Evolutionary conservation across 139 green algal species (phyloP).

Genomic region (Picochlorum sp.): DNA sequence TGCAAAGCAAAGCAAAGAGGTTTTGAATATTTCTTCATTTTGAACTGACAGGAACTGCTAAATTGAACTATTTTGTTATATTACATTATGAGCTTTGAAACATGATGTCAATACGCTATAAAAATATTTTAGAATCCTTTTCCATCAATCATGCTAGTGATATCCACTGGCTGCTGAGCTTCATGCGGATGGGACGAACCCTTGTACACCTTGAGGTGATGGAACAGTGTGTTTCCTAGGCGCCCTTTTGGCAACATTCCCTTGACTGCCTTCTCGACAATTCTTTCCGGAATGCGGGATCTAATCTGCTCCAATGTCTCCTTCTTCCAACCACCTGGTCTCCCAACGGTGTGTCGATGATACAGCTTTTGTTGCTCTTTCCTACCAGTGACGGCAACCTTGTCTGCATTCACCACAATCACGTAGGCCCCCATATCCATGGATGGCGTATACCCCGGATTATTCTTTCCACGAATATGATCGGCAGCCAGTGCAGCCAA

Average conservation of each 20-base stretch:
- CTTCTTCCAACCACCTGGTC: slow-evolving; percentile 57
- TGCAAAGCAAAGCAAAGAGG: not conserved
- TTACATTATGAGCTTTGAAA: not conserved
- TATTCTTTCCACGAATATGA: slow-evolving; percentile 88
- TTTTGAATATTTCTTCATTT: not conserved
- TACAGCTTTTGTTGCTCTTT: slow-evolving; percentile 92
- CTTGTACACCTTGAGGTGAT: slow-evolving; percentile 94
- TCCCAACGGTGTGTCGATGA: slow-evolving; percentile 65
- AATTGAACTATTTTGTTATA: no score
- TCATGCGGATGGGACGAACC: slow-evolving; percentile 80
- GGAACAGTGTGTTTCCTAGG: slow-evolving; percentile 72
- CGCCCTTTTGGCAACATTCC: slow-evolving; percentile 96
- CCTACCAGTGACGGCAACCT: slow-evolving; percentile 78
- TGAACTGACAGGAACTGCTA: no score
- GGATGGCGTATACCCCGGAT: slow-evolving; percentile 74
- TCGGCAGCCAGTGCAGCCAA: slow-evolving; percentile 74
- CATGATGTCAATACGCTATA: not conserved
- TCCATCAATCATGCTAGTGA: slow-evolving; percentile 63
- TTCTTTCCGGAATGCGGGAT: slow-evolving; percentile 88
- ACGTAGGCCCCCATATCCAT: slow-evolving; percentile 97
- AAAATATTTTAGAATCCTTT: slow-evolving; percentile 27
- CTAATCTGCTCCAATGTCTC: slow-evolving; percentile 73
- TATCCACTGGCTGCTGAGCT: slow-evolving; percentile 84
- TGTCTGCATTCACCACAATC: slow-evolving; percentile 92
- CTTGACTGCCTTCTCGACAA: slow-evolving; percentile 93